Percentiles rank a stretch among this genome's conserved stretches.
phyloP scores from a whole-genome alignment of 805 yeast species.

The Starmerella vitae region DNA sequence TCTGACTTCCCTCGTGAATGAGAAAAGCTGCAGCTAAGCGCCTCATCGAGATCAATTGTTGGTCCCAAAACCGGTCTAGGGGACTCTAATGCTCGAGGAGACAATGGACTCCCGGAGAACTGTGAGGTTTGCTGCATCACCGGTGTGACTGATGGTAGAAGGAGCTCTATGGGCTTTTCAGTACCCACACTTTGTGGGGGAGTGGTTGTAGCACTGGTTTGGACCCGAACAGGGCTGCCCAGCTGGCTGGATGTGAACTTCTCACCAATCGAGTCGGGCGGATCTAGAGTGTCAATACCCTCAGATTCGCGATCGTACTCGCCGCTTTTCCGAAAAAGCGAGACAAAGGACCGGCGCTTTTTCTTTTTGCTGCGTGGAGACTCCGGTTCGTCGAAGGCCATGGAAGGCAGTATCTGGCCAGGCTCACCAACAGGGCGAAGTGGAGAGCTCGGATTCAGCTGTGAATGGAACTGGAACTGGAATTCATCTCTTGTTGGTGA shows the following conservation, averaged over 20 bases:
- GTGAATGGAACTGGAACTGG: not conserved
- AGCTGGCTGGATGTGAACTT: not conserved
- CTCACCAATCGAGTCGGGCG: not conserved
- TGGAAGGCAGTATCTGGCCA: constrained; percentile 1
- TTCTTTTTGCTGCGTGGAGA: constrained; percentile 1
- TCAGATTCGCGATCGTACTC: not conserved
- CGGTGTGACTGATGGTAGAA: not conserved
- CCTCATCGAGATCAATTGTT: constrained; percentile 22
- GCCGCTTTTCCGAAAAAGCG: constrained; percentile 12
- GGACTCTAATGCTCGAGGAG: not conserved
- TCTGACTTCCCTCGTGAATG: constrained; percentile 16
- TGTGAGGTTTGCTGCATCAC: not conserved
- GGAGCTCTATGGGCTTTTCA: no score
- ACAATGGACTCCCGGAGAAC: not conserved
- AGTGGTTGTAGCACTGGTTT: constrained; percentile 3
- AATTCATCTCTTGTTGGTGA: no score
- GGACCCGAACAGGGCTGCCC: not conserved
- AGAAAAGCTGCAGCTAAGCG: constrained; percentile 16
- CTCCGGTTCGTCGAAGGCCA: not conserved
- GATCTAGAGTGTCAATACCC: not conserved
- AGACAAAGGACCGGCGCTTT: constrained; percentile 20
- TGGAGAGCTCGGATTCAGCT: constrained; percentile 2
- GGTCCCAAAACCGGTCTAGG: constrained; percentile 4
- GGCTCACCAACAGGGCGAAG: constrained; percentile 12
- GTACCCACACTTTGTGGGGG: not conserved